Conservation (phyloP, 768 basidiomycete genomes). For the Termitomyces sp. region DNA sequence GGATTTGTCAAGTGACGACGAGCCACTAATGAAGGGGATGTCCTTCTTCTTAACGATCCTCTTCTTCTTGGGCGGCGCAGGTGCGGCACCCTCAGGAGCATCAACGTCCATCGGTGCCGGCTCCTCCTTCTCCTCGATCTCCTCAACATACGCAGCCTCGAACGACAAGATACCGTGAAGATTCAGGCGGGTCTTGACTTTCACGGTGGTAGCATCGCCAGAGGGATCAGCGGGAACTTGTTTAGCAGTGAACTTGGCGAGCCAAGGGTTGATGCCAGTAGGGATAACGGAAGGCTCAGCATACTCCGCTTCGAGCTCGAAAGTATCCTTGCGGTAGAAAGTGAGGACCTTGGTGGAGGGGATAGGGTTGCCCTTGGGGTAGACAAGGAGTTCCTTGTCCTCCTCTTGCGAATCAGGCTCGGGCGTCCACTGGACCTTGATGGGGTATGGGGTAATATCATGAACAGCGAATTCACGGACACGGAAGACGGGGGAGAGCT, state of each 20-base stretch:
- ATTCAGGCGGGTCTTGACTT: constrained; percentile 88
- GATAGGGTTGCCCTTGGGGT: constrained; percentile 77
- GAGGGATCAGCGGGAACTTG: constrained; percentile 60
- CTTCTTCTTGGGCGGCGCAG: constrained; percentile 76
- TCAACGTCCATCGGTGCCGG: constrained; percentile 65
- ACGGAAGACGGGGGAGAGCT: constrained; percentile 96
- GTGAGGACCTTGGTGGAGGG: constrained; percentile 96
- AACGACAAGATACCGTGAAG: constrained; percentile 83
- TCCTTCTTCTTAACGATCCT: constrained; percentile 79
- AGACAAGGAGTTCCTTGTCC: constrained; percentile 88
- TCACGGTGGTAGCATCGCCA: constrained; percentile 77
- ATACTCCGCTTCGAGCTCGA: constrained; percentile 86
- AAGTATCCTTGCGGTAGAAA: constrained; percentile 85
- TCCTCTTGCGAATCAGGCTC: constrained; percentile 74
- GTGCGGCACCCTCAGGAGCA: constrained; percentile 28
- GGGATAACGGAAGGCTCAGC: constrained; percentile 69
- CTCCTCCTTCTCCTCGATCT: constrained; percentile 75
- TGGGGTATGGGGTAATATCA: constrained; percentile 83
- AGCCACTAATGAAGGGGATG: constrained; percentile 63
- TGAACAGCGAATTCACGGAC: constrained; percentile 90
- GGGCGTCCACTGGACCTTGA: constrained; percentile 86
- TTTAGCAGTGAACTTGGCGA: constrained; percentile 80
- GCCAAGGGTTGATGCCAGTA: constrained; percentile 77
- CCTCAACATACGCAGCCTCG: constrained; percentile 81
- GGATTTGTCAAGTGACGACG: constrained; percentile 58